Evolutionary conservation across 2,329 filamentous ascomycete species (phyloP).

Genomic region (Aspergillus sp.): DNA sequence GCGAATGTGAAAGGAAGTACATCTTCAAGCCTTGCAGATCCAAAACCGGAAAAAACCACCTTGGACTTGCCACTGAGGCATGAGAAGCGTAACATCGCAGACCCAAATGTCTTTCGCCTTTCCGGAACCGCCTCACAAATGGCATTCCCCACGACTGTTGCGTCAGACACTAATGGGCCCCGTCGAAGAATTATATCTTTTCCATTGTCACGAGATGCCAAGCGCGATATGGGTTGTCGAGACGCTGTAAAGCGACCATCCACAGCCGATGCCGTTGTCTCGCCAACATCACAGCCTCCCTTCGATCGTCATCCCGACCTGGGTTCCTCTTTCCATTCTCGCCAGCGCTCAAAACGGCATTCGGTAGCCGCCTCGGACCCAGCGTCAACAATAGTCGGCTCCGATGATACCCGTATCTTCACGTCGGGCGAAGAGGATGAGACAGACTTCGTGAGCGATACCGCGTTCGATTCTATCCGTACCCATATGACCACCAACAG

Average conservation of each 20-base stretch:
- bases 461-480: slow-evolving; percentile 53
- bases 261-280: slow-evolving; percentile 18
- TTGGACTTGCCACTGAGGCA: slow-evolving; percentile 14
- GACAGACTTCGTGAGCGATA: slow-evolving; percentile 52
- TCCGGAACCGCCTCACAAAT: slow-evolving; percentile 24
- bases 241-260: slow-evolving; percentile 13
- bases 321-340: slow-evolving; percentile 16
- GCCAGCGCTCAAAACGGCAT: slow-evolving; percentile 40
- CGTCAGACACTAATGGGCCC: slow-evolving; percentile 7
- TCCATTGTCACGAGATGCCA: slow-evolving; percentile 18
- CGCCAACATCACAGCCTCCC: slow-evolving; percentile 19
- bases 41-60: slow-evolving; percentile 18
- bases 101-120: slow-evolving; percentile 29
- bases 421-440: slow-evolving; percentile 53
- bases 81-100: slow-evolving; percentile 32
- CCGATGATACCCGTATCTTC: slow-evolving; percentile 50
- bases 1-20: slow-evolving; percentile 21
- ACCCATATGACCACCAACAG: slow-evolving; percentile 48
- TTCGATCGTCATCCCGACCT: slow-evolving; percentile 13
- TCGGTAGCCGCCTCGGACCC: slow-evolving; percentile 51
- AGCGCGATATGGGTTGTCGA: slow-evolving; percentile 12
- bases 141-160: slow-evolving; percentile 9
- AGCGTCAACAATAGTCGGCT: slow-evolving; percentile 50
- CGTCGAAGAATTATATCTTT: slow-evolving; percentile 13
- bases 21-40: slow-evolving; percentile 19